phyloP scores from a whole-genome alignment of 495 filamentous ascomycete genomes.

The Annulohypoxylon stygium region DNA sequence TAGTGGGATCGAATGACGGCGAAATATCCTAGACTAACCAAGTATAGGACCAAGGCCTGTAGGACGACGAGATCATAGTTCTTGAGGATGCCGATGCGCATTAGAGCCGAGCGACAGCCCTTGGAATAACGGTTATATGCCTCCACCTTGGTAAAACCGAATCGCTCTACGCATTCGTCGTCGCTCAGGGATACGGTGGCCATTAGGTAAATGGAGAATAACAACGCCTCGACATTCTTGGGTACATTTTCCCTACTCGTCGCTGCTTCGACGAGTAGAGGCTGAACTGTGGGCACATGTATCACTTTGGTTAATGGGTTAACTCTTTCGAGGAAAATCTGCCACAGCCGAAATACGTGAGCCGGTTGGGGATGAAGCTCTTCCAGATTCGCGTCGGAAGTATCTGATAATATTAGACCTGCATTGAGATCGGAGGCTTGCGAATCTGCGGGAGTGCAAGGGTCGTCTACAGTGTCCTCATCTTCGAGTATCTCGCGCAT shows the following conservation, averaged over 20 bases:
- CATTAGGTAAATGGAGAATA: conserved; percentile 68
- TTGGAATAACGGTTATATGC: conserved; percentile 57
- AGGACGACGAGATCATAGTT: conserved; percentile 65
- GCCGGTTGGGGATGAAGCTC: conserved; percentile 71
- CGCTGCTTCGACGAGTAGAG: conserved; percentile 61
- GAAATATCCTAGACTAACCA: conserved; percentile 56
- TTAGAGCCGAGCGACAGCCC: conserved; percentile 62
- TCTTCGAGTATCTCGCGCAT: conserved; percentile 63
- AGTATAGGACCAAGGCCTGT: conserved; percentile 66
- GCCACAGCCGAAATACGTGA: conserved; percentile 78
- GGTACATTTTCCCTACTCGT: conserved; percentile 57
- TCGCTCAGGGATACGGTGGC: conserved; percentile 61
- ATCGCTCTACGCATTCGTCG: conserved; percentile 62
- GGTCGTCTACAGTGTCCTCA: conserved; percentile 53
- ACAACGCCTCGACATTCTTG: conserved; percentile 63
- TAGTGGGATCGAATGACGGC: conserved; percentile 3
- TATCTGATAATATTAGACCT: conserved; percentile 54
- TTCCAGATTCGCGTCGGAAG: conserved; percentile 50
- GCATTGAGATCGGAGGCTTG: conserved; percentile 56
- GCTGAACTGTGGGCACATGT: conserved; percentile 73
- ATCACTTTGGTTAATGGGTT: conserved; percentile 79
- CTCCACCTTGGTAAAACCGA: conserved; percentile 60
- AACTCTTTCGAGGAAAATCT: conserved; percentile 74
- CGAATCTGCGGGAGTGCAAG: conserved; percentile 47
- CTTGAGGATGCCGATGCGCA: conserved; percentile 64